Evolutionary conservation across 441 rosid species (phyloP), one percentile per base, ranked within the genome.

Genomic region (Bocquillonia castaneifolia): DNA sequence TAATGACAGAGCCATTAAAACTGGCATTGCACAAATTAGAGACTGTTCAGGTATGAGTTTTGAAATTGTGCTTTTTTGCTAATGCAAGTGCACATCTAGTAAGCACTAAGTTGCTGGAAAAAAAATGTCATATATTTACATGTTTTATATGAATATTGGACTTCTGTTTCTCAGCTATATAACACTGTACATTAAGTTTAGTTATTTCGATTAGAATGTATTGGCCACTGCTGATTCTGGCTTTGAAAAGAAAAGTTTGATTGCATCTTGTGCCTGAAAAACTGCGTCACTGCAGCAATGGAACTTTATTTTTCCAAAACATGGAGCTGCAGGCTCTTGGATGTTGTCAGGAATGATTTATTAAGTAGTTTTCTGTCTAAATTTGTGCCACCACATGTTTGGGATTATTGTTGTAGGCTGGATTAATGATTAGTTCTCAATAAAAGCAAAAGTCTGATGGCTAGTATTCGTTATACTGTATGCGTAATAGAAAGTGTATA

Each of bases 11-110:
- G 13, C 92, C 91, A 23, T 69, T 93, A 72, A 84, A 80, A 77
- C 74, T 74, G 31, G 91, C 92, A 66, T 70, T 91, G 77, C 80
- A 80, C 40, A 91, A 83, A 66, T 74, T 93, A 63, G 97, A 89
- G 59, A 66, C 63, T 45, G 56, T 83, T 70, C 84, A 88, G 90
- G 99, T 89, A 81, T 59, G 47, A 20, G 29, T 31, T 57, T 10
- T 55, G 54, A 65, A 65, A 67, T 59, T 65, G 29, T 48, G 36
- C 36, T 31, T 64, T n/a, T 50, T 39, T 64, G 15, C 32, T 67
- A 25, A 28, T 70, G 47, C 61, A 58, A 67, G 15, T 25, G 59
- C 10, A 5, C 20, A 22, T 55, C 31, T 12, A 26, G 12, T 20
- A 9, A 66, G 28, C 22, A 9, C 47, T 36, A 32, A 44, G 3